Percentiles rank a stretch among this genome's conserved stretches.
These are phyloP conservation scores for Collybia mongolica DNA, from an alignment of 768 basidiomycete genomes.

Conservation along the genomic window DNA sequence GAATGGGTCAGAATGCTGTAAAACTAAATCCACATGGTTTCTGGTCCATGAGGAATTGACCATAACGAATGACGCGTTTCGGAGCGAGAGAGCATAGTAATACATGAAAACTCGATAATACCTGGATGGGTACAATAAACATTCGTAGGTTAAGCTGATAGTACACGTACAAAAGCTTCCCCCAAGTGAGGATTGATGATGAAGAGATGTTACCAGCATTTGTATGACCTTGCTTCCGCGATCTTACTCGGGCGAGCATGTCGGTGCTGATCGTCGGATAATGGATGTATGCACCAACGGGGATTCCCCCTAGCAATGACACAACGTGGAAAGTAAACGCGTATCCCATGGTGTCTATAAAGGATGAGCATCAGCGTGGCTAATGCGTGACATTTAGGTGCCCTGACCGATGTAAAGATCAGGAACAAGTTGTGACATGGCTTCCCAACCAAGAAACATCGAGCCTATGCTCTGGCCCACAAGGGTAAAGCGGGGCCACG, in stretches of 20 bases:
- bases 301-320: constrained; percentile 56
- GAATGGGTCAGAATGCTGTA: constrained; percentile 51
- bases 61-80: constrained; percentile 76
- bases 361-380: constrained; percentile 7
- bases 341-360: constrained; percentile 94
- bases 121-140: constrained; percentile 31
- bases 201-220: constrained; percentile 58
- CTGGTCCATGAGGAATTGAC: constrained; percentile 97
- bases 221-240: constrained; percentile 57
- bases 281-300: constrained; percentile 90
- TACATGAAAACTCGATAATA: constrained; percentile 91
- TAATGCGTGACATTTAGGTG: neutral
- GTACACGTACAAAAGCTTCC: constrained; percentile 57
- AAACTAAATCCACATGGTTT: constrained; percentile 74
- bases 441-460: constrained; percentile 81
- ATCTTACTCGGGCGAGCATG: constrained; percentile 82
- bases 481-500: constrained; percentile 91
- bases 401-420: constrained; percentile 86
- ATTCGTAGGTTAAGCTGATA: neutral
- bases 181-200: constrained; percentile 49
- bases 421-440: constrained; percentile 74
- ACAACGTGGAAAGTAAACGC: constrained; percentile 90
- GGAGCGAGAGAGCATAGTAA: constrained; percentile 75
- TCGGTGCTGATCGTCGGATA: constrained; percentile 96
- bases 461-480: constrained; percentile 91